These are phyloP conservation scores for Penicillium longicatenatum DNA, from an alignment of 495 filamentous ascomycete species.

Conservation along the genomic window DNA sequence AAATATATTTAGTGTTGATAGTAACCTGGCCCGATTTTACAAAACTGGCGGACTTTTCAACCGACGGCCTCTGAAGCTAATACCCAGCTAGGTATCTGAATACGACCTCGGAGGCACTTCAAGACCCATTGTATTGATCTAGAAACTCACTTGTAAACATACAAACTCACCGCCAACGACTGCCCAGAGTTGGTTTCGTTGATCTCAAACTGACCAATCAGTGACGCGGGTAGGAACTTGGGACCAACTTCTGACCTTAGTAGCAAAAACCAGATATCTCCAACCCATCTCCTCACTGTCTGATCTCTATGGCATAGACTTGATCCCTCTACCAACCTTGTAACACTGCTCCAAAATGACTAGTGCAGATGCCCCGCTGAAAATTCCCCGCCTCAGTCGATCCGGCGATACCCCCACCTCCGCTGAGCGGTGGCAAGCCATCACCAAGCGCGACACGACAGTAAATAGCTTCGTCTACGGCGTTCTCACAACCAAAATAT, in stretches of 20 bases:
- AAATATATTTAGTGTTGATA: no score
- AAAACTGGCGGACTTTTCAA: no score
- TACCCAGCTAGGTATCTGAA: no score
- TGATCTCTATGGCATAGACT: not conserved
- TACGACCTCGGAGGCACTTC: no score
- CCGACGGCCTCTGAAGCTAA: no score
- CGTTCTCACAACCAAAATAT: conserved; percentile 64
- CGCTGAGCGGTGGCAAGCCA: conserved; percentile 56
- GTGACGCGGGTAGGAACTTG: not conserved
- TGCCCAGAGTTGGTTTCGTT: not conserved
- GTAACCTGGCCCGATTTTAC: no score
- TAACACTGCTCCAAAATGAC: not conserved
- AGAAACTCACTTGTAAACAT: no score
- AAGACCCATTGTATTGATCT: no score
- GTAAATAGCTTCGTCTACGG: conserved; percentile 60
- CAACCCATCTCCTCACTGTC: not conserved
- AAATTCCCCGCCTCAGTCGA: conserved; percentile 31
- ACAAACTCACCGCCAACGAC: no score
- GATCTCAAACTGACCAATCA: conserved; percentile 38
- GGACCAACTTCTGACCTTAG: not conserved
- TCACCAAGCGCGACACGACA: conserved; percentile 51
- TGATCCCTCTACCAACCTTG: not conserved
- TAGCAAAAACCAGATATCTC: not conserved
- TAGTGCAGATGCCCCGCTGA: conserved; percentile 10
- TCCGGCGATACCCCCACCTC: conserved; percentile 26